Evolutionary conservation across 176 grass and related monocot species (phyloP), one percentile per base, ranked within the genome.

Genomic region (Elymus sibiricus): DNA sequence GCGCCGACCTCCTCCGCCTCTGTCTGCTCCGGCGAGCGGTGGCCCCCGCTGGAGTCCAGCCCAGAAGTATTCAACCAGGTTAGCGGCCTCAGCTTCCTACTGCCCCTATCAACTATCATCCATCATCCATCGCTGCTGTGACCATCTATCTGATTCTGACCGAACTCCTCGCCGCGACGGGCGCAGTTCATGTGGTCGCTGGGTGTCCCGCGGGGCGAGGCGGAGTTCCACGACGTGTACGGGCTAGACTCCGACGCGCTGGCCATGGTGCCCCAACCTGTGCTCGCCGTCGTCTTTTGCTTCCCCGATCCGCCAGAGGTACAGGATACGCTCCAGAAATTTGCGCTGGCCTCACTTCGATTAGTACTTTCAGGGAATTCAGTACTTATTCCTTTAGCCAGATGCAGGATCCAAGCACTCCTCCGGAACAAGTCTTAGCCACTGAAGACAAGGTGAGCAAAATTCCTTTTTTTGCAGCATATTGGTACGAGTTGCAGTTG

Each of bases 11-110:
- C 70, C 61, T 2, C 35, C 77, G 70, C 83, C 46, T 22, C 59
- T 27, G 9, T 22, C 44, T 67, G 69, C 70, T 42, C 83, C 15
- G 63, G 70, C 83, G 78, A 98, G 83, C 61, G 93, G 64, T 98
- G 95, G 95, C 79, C 91, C 85, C 91, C 95, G 11, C 87, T 98
- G 61, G 95, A 98, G 87, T 94, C 95, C 31, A 93, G 81, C 60
- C 95, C 95, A 4, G 93, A 92, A 42, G 93, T 98, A 6, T 92
- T 98, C 83, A 95, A 93, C 78, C 91, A 98, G 93, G 95, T 95
- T 64, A 15, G 13, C 2, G 8, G 2, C 21, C 4, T 51, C 14
- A 31, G 4, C 71, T 12, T 2, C 62, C 42, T 32, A 2, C 12
- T 59, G 3, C 9, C 14, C 24, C 22, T 12, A 5, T 12, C 78